These are phyloP conservation scores for Podospora anserina DNA, from an alignment of 495 filamentous ascomycete species.

Conservation along the genomic window DNA sequence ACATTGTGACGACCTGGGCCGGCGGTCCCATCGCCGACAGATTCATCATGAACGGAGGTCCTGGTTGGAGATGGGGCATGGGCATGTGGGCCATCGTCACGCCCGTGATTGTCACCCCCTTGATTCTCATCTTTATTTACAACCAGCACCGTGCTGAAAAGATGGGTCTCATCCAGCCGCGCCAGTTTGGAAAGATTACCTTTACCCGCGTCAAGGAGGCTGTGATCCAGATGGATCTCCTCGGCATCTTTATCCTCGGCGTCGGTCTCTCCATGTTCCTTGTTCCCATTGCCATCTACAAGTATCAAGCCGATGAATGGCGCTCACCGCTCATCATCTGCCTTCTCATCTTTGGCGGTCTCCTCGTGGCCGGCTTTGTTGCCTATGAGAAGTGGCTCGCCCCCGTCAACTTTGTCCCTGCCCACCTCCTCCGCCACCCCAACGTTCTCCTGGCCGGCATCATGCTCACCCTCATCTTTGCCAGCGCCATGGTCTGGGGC, in stretches of 20 bases:
- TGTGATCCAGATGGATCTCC: conserved; percentile 55
- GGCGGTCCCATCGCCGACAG: conserved; percentile 44
- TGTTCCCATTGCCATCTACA: conserved; percentile 57
- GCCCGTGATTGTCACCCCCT: conserved; percentile 51
- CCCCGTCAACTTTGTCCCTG: conserved; percentile 55
- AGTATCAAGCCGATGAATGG: conserved; percentile 46
- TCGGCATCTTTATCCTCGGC: conserved; percentile 57
- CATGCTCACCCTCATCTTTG: conserved; percentile 50
- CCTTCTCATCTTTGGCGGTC: conserved; percentile 56
- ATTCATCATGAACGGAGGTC: conserved; percentile 34
- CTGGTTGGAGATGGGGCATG: conserved; percentile 62
- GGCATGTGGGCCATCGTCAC: conserved; percentile 57
- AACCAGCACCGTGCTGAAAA: conserved; percentile 56
- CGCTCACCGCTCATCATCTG: conserved; percentile 52
- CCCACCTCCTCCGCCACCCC: conserved; percentile 55
- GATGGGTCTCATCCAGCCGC: conserved; percentile 45
- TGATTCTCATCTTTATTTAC: conserved; percentile 52
- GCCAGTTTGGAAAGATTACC: conserved; percentile 41
- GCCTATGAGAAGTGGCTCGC: conserved; percentile 56
- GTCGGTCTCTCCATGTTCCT: conserved; percentile 61
- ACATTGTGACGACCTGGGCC: conserved; percentile 58
- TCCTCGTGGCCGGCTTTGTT: conserved; percentile 55
- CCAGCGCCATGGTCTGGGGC: conserved; percentile 64
- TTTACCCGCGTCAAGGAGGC: conserved; percentile 47
- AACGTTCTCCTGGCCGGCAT: conserved; percentile 59